Evolutionary conservation across 495 filamentous ascomycete species (phyloP).

Genomic region (Cercophora sp.): DNA sequence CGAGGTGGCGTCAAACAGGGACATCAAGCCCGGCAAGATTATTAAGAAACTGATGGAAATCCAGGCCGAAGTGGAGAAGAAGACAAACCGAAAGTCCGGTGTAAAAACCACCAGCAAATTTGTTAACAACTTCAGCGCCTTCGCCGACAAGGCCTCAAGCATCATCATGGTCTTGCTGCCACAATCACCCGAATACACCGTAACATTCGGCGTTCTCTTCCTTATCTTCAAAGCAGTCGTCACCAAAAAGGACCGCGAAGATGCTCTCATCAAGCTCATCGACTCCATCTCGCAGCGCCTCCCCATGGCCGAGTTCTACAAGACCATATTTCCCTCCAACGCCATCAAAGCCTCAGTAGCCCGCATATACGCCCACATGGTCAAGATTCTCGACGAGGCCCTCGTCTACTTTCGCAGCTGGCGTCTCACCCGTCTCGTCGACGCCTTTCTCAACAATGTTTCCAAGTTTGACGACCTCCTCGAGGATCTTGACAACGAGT

Average conservation of each 20-base stretch:
- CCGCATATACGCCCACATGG: constrained; percentile 8
- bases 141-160: constrained; percentile 6
- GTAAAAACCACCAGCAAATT: constrained; percentile 4
- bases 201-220: constrained; percentile 9
- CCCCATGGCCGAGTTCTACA: constrained; percentile 9
- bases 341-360: constrained; percentile 9
- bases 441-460: constrained; percentile 6
- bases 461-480: constrained; percentile 8
- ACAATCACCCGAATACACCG: constrained; percentile 10
- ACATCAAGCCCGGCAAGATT: constrained; percentile 8
- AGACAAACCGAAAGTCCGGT: background rate
- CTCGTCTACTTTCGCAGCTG: constrained; percentile 10
- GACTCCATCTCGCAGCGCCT: constrained; percentile 1
- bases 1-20: background rate
- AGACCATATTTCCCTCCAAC: constrained; percentile 9
- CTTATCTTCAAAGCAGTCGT: constrained; percentile 15
- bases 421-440: constrained; percentile 10
- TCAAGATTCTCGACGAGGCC: background rate
- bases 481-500: constrained; percentile 2
- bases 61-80: constrained; percentile 2
- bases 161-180: constrained; percentile 4
- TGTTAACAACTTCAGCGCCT: background rate
- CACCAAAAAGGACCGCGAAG: constrained; percentile 13
- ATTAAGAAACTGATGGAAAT: constrained; percentile 7
- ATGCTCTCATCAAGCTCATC: constrained; percentile 4